A percentile compares a stretch with the other conserved stretches of the same genome.
Conservation (phyloP, 306 rosid species). For the Vicia faba region DNA sequence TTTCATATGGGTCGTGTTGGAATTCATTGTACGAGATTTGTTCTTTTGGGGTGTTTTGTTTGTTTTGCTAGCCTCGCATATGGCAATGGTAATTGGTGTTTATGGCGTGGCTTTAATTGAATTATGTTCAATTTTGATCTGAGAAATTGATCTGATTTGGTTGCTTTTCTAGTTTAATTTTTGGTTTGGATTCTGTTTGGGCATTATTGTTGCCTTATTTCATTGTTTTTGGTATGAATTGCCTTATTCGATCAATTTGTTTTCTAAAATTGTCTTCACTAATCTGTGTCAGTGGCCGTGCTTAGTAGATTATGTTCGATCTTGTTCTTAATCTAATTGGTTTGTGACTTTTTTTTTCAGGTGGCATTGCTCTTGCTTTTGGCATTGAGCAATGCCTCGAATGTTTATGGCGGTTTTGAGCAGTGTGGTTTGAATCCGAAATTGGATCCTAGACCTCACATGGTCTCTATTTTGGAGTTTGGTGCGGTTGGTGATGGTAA, state of each 20-base stretch:
- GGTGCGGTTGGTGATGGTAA: slow-evolving; percentile 97
- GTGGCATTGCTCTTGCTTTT: slow-evolving; percentile 89
- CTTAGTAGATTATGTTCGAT: neutral
- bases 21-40: slow-evolving; percentile 1
- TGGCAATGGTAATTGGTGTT: slow-evolving; percentile 19
- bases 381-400: slow-evolving; percentile 83
- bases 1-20: slow-evolving; percentile 20
- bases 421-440: slow-evolving; percentile 63
- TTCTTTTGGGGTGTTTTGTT: slow-evolving; percentile 17
- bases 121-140: slow-evolving; percentile 29
- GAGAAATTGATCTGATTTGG: slow-evolving; percentile 27
- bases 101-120: slow-evolving; percentile 12
- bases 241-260: neutral
- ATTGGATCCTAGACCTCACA: slow-evolving; percentile 90
- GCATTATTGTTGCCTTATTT: neutral
- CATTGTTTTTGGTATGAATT: slow-evolving; percentile 4
- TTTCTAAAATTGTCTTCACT: neutral
- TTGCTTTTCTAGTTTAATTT: slow-evolving; percentile 28
- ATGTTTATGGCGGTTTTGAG: slow-evolving; percentile 48
- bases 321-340: slow-evolving; percentile 6
- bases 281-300: neutral
- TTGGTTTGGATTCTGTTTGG: slow-evolving; percentile 13
- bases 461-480: slow-evolving; percentile 88
- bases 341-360: slow-evolving; percentile 47
- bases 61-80: neutral